A percentile compares a stretch with the other conserved stretches of the same genome.
Conservation (phyloP, 169 alveolate genomes). For the Cryptosporidium meleagridis region DNA sequence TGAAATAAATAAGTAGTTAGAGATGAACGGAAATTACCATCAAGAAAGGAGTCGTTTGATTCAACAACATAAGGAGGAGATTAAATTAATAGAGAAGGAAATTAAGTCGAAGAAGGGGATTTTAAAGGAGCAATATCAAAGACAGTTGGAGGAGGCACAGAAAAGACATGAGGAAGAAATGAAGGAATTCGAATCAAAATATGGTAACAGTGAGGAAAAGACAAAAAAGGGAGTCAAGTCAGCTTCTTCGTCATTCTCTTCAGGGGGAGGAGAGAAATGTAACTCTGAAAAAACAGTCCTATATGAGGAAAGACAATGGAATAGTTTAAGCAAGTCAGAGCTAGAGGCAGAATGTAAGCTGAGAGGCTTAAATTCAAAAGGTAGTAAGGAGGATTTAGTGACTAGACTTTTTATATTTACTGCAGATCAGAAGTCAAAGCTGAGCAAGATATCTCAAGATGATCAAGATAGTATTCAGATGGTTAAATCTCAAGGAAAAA, state of each 20-base stretch:
- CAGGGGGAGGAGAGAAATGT: background rate
- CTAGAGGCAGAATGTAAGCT: conserved; percentile 50
- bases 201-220: background rate
- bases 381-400: conserved; percentile 56
- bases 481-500: background rate
- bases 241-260: background rate
- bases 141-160: conserved; percentile 7
- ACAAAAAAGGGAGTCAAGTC: background rate
- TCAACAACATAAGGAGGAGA: conserved; percentile 63
- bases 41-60: conserved; percentile 74
- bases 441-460: background rate
- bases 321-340: conserved; percentile 68
- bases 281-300: background rate
- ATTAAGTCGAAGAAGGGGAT: conserved; percentile 50
- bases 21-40: conserved; percentile 43
- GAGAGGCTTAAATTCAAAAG: conserved; percentile 62
- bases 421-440: conserved; percentile 58
- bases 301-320: conserved; percentile 69
- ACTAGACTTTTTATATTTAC: conserved; percentile 58
- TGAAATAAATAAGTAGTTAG: background rate
- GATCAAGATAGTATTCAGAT: background rate
- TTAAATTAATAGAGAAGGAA: conserved; percentile 54
- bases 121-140: conserved; percentile 41
- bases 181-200: conserved; percentile 20
- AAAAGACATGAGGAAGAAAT: conserved; percentile 59